Evolutionary conservation across 805 yeast species (phyloP).

Genomic region (Kuraishia cidri): DNA sequence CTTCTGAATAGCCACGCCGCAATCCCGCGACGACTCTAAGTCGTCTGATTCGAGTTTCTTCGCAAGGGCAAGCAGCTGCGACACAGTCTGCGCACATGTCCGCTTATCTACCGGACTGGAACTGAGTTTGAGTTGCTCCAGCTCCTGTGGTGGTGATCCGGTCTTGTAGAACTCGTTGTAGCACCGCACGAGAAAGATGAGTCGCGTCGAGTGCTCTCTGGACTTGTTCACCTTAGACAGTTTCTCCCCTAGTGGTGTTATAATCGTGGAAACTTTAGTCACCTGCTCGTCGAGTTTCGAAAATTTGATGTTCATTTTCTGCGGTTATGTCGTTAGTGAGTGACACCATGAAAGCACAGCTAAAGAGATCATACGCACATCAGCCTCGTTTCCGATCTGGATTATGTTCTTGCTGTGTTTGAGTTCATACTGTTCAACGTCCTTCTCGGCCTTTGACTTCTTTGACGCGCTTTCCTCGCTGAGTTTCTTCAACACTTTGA

Average conservation of each 20-base stretch:
- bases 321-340: conserved; percentile 15
- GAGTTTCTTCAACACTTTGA: conserved; percentile 59
- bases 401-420: conserved; percentile 63
- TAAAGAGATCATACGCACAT: conserved; percentile 6
- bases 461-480: conserved; percentile 43
- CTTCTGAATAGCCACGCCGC: conserved; percentile 44
- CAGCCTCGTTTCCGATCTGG: conserved; percentile 23
- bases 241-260: conserved; percentile 64
- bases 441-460: conserved; percentile 42
- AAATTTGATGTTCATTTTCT: conserved; percentile 36
- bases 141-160: conserved; percentile 39
- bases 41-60: conserved; percentile 52
- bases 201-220: conserved; percentile 62
- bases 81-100: conserved; percentile 61
- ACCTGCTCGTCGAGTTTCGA: conserved; percentile 41
- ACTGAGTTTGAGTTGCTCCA: conserved; percentile 48
- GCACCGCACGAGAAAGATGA: conserved; percentile 65
- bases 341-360: background rate
- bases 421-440: conserved; percentile 53
- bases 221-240: conserved; percentile 61
- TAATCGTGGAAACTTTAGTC: conserved; percentile 44
- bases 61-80: conserved; percentile 56
- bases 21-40: conserved; percentile 27
- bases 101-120: conserved; percentile 38
- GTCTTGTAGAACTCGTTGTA: conserved; percentile 69